Conservation (phyloP, 257 asterid species). For the Solanum piurae region DNA sequence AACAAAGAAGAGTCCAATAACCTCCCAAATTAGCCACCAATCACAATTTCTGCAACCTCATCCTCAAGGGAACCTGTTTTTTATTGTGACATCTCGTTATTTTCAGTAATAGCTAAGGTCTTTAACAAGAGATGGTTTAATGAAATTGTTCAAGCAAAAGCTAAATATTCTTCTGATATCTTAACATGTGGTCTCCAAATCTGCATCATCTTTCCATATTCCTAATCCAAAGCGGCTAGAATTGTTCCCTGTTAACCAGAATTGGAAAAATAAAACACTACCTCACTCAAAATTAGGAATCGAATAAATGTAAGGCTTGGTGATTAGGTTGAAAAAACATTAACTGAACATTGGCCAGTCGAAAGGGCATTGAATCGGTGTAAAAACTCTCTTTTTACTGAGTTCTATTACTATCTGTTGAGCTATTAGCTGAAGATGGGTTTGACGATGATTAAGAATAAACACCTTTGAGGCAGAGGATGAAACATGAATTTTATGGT, state of each 20-base stretch:
- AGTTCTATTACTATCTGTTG: no score
- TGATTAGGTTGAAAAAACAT: constrained; percentile 27
- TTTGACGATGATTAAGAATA: no score
- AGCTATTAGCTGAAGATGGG: no score
- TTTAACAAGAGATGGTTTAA: neutral
- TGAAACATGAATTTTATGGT: no score
- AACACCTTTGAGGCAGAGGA: no score
- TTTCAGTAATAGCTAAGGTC: neutral
- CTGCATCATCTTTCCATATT: constrained; percentile 73
- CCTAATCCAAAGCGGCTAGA: constrained; percentile 83
- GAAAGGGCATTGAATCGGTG: no score
- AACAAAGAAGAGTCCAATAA: no score
- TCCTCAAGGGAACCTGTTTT: neutral
- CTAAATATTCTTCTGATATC: neutral
- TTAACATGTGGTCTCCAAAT: constrained; percentile 73
- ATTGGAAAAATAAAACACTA: constrained; percentile 25
- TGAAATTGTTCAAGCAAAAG: neutral
- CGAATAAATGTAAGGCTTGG: constrained; percentile 19
- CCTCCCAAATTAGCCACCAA: no score
- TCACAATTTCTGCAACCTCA: neutral
- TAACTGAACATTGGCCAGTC: constrained; percentile 60
- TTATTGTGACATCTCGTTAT: neutral
- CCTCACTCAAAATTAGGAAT: neutral
- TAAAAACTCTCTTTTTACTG: no score
- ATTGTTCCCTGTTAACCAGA: constrained; percentile 68